phyloP scores from a whole-genome alignment of 495 filamentous ascomycete species.

The Hypoxylon fuscum region DNA sequence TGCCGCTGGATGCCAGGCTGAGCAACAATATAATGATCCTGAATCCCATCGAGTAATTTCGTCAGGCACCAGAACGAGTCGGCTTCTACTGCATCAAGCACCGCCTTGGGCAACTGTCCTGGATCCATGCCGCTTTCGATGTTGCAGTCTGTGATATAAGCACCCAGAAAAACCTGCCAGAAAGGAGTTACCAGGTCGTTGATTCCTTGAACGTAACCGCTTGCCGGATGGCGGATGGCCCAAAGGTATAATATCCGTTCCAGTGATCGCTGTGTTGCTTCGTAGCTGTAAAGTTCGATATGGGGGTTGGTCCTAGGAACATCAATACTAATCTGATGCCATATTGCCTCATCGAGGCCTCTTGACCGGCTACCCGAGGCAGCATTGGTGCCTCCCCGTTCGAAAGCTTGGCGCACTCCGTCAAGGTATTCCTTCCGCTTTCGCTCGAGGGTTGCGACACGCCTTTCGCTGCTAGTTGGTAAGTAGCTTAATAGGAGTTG shows the following conservation, averaged over 20 bases:
- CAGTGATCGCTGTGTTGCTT: conserved; percentile 91
- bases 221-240: conserved; percentile 96
- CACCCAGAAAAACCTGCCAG: conserved; percentile 94
- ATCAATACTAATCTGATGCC: conserved; percentile 99
- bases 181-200: conserved; percentile 98
- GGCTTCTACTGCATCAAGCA: conserved; percentile 96
- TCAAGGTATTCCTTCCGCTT: conserved; percentile 98
- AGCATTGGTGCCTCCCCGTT: conserved; percentile 62
- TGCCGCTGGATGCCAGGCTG: conserved; percentile 97
- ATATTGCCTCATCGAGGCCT: conserved; percentile 92
- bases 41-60: conserved; percentile 95
- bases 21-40: conserved; percentile 98
- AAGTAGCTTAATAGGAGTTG: conserved; percentile 94
- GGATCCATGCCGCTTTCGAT: conserved; percentile 96
- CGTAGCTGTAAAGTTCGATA: conserved; percentile 91
- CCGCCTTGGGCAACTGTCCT: conserved; percentile 86
- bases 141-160: conserved; percentile 92
- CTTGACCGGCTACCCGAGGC: conserved; percentile 62
- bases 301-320: conserved; percentile 97
- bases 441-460: conserved; percentile 88
- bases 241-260: conserved; percentile 97
- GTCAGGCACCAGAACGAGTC: conserved; percentile 99
- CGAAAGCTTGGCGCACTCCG: conserved; percentile 94
- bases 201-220: conserved; percentile 97
- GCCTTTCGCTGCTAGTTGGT: conserved; percentile 89